Percentiles rank a stretch among this genome's conserved stretches.
Evolutionary conservation across 306 rosid species (phyloP).

Genomic region (Malus asiatica): DNA sequence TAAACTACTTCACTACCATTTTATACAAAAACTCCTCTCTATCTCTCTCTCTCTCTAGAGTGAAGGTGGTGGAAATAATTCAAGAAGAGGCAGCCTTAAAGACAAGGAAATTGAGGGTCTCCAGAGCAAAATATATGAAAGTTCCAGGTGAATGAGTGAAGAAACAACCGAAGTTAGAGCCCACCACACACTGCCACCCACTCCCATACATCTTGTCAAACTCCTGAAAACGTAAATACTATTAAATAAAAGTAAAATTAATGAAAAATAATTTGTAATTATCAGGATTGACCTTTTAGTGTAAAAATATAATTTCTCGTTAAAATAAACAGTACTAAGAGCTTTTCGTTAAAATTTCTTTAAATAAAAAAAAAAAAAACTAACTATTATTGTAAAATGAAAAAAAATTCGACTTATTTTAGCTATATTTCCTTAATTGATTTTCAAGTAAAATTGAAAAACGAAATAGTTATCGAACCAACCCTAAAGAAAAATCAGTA

Average conservation of each 20-base stretch:
- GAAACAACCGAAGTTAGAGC: slow-evolving; percentile 70
- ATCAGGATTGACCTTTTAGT: accelerated
- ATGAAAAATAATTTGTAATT: no score
- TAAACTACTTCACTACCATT: no score
- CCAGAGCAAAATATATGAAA: slow-evolving; percentile 70
- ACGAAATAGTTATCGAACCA: no score
- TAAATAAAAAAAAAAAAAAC: not conserved
- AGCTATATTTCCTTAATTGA: no score
- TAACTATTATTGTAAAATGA: not conserved
- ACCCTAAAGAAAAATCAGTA: not conserved
- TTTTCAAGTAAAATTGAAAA: no score
- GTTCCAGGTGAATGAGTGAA: slow-evolving; percentile 59
- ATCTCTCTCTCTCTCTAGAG: not conserved
- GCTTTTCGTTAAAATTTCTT: accelerated
- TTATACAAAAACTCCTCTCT: no score
- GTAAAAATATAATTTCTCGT: no score
- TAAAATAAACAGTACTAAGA: accelerated
- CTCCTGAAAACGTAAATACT: slow-evolving; percentile 33
- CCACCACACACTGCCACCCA: slow-evolving; percentile 92
- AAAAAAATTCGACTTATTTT: no score
- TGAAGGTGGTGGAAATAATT: not conserved
- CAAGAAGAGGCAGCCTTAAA: slow-evolving; percentile 50
- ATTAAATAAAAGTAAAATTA: not conserved
- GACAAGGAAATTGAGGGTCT: slow-evolving; percentile 69
- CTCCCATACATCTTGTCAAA: slow-evolving; percentile 60